phyloP scores from a whole-genome alignment of 805 yeast genomes.

The Kregervanrija delftensis region DNA sequence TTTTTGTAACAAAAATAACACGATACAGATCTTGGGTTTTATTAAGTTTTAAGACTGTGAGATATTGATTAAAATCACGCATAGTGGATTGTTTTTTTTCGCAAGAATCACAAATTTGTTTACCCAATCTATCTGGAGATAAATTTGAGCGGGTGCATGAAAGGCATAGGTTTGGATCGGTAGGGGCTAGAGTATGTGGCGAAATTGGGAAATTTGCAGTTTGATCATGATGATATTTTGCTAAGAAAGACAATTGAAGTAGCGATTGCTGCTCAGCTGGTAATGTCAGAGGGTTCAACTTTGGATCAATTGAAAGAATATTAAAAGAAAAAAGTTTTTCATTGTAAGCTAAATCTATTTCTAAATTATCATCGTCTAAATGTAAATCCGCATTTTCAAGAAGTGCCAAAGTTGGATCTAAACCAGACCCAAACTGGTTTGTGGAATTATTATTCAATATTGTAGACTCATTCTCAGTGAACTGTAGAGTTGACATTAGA shows the following conservation, averaged over 20 bases:
- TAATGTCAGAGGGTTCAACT: conserved; percentile 15
- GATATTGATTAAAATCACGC: conserved; percentile 18
- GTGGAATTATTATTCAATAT: too few species aligned
- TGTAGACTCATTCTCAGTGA: too few species aligned
- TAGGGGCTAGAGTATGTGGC: conserved; percentile 10
- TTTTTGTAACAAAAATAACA: conserved; percentile 17
- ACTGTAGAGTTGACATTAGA: neutral
- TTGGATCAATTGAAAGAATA: conserved; percentile 18
- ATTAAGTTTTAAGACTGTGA: conserved; percentile 20
- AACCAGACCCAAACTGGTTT: neutral
- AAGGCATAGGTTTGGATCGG: conserved; percentile 10
- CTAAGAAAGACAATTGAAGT: conserved; percentile 14
- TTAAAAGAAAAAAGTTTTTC: conserved; percentile 16
- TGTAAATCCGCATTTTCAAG: conserved; percentile 11
- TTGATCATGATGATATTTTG: conserved; percentile 18
- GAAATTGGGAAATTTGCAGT: conserved; percentile 4
- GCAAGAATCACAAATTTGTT: conserved; percentile 21
- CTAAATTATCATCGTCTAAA: conserved; percentile 10
- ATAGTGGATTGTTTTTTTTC: conserved; percentile 18
- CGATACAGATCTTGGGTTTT: conserved; percentile 19
- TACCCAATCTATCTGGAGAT: conserved; percentile 7
- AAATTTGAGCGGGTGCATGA: conserved; percentile 8
- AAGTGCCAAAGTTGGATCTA: conserved; percentile 12
- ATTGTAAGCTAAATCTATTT: conserved; percentile 11
- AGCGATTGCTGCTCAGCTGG: conserved; percentile 17